Conservation (phyloP, 371 early-diverging fungal species). For the Mucor irregularis region DNA sequence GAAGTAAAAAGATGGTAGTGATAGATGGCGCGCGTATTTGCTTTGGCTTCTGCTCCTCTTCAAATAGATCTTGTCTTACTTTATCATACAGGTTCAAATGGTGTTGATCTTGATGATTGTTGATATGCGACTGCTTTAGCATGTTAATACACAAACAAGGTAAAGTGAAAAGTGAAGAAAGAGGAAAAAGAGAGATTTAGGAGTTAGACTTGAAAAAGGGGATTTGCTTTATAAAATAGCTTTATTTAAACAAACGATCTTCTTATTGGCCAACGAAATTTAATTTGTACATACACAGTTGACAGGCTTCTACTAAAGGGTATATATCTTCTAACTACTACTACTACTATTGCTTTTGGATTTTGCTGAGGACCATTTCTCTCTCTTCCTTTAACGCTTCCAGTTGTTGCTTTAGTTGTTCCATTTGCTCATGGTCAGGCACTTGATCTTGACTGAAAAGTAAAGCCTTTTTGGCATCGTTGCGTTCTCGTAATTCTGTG, state of each 20-base stretch:
- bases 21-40: slow-evolving; percentile 25
- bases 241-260: not conserved
- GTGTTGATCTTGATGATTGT: not conserved
- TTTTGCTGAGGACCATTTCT: slow-evolving; percentile 18
- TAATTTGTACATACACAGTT: no score
- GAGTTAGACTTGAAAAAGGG: not conserved
- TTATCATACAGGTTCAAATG: slow-evolving; percentile 12
- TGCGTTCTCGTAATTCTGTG: slow-evolving; percentile 21
- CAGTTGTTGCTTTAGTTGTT: slow-evolving; percentile 21
- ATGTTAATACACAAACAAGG: not conserved
- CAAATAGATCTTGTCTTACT: slow-evolving; percentile 16
- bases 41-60: not conserved
- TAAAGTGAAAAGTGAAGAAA: not conserved
- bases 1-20: slow-evolving; percentile 37
- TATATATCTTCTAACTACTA: no score
- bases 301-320: no score
- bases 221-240: not conserved
- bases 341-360: slow-evolving; percentile 5
- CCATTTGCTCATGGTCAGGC: slow-evolving; percentile 5
- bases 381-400: slow-evolving; percentile 23
- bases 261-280: no score
- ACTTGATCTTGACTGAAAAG: not conserved
- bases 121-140: slow-evolving; percentile 8
- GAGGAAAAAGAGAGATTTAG: not conserved
- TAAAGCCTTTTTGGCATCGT: slow-evolving; percentile 14